phyloP scores from a whole-genome alignment of 208 protist genomes.

The Strigomonas culicis region DNA sequence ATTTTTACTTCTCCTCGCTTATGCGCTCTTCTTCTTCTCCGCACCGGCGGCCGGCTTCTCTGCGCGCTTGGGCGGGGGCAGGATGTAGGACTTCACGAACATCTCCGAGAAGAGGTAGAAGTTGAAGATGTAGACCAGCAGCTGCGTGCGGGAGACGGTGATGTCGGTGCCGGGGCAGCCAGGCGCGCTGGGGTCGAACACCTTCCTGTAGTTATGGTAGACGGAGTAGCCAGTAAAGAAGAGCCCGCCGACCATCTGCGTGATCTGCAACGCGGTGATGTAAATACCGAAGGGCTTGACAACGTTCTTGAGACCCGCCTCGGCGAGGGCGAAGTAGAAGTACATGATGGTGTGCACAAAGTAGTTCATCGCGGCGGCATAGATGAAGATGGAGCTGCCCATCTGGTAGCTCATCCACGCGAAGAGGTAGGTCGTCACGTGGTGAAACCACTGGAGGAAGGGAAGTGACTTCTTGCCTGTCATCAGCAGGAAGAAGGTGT shows the following conservation, averaged over 20 bases:
- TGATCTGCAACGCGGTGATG: slow-evolving; percentile 87
- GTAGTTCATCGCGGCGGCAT: slow-evolving; percentile 90
- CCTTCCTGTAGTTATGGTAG: slow-evolving; percentile 18
- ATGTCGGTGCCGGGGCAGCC: slow-evolving; percentile 37
- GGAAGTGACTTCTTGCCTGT: slow-evolving; percentile 57
- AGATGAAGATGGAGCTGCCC: slow-evolving; percentile 54
- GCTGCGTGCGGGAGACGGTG: slow-evolving; percentile 35
- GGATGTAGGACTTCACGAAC: slow-evolving; percentile 83
- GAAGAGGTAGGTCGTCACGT: slow-evolving; percentile 89
- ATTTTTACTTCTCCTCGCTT: slow-evolving; percentile 3
- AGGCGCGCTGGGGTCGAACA: not conserved
- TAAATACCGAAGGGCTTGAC: slow-evolving; percentile 78
- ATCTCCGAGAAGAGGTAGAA: slow-evolving; percentile 93
- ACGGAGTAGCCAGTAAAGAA: slow-evolving; percentile 61
- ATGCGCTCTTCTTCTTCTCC: slow-evolving; percentile 4
- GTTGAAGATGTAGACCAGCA: slow-evolving; percentile 91
- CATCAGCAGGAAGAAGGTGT: slow-evolving; percentile 83
- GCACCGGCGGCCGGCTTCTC: not conserved
- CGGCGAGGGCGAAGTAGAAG: slow-evolving; percentile 90
- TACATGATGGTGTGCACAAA: slow-evolving; percentile 96
- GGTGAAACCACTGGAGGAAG: slow-evolving; percentile 91
- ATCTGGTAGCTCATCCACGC: slow-evolving; percentile 81
- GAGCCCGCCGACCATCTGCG: slow-evolving; percentile 92
- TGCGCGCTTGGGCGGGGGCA: slow-evolving; percentile 27
- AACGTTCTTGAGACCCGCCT: slow-evolving; percentile 57